Evolutionary conservation across 805 yeast species (phyloP).

Genomic region (Kodamaea nitidulidarum): DNA sequence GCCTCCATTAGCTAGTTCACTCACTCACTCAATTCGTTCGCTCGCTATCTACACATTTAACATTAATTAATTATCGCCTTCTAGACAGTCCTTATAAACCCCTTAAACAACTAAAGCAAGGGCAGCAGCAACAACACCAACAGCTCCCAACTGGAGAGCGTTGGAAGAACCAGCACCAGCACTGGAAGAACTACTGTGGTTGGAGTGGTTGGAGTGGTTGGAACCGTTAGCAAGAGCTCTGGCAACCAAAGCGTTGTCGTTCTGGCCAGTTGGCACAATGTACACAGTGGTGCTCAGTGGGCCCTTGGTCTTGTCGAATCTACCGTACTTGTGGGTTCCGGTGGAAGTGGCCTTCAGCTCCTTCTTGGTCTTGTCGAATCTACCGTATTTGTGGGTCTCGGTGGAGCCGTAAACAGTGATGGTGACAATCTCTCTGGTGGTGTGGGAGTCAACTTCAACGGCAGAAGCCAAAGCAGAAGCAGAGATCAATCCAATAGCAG

Average conservation of each 20-base stretch:
- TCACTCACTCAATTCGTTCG: too few relatives aligned
- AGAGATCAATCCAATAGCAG: conserved; percentile 34
- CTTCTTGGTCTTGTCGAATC: conserved; percentile 35
- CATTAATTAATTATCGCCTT: too few relatives aligned
- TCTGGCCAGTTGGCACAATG: conserved; percentile 16
- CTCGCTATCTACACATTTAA: too few relatives aligned
- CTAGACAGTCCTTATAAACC: too few relatives aligned
- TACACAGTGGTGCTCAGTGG: conserved; percentile 36
- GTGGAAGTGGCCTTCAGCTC: conserved; percentile 28
- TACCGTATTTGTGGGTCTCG: conserved; percentile 26
- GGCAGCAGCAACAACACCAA: conserved; percentile 49
- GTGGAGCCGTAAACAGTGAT: conserved; percentile 32
- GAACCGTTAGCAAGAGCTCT: conserved; percentile 16
- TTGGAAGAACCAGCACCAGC: conserved; percentile 22
- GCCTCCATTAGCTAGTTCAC: too few relatives aligned
- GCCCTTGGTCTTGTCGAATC: conserved; percentile 34
- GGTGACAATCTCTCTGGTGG: conserved; percentile 13
- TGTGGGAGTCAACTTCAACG: too few relatives aligned
- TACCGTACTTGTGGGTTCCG: conserved; percentile 33
- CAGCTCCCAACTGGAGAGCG: conserved; percentile 25
- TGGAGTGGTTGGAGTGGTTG: conserved; percentile 19
- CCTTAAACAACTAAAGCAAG: conserved; percentile 42
- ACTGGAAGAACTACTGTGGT: conserved; percentile 17
- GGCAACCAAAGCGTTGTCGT: conserved; percentile 8
- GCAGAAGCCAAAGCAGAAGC: too few relatives aligned